Evolutionary conservation across 129 eudicot species (phyloP), one percentile per base, ranked within the genome.

Genomic region (Calendula officinalis): DNA sequence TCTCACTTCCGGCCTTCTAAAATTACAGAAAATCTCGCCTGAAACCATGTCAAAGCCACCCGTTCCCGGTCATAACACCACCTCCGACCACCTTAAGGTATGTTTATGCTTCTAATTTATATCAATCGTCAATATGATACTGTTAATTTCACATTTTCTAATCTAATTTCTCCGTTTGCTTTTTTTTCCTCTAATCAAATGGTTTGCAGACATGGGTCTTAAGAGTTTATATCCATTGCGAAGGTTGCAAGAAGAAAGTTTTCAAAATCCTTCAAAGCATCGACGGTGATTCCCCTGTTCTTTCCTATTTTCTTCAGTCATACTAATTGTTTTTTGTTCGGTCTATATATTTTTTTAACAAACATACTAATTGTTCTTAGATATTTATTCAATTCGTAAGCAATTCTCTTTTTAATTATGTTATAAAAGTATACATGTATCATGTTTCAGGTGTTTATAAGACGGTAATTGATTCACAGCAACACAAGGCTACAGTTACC

Each of bases 231-330:
- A 89, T 89, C 58, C 90, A 89, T 42, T 91, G 96, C 49, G 95
- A 73, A 77, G 97, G 97, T 35, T 91, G 95, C 78, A 80, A 78
- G 83, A 91, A 84, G 81, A 91, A 84, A 82, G 97, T 91, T 4
- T 87, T 68, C 81, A 91, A 87, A 80, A 81, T 87, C 53, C 95
- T 91, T 15, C 94, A 82, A 43, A 78, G 72, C 70, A 80, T 87
- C 43, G 95, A 84, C 57, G 98, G 96, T 91, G 34, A 47, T 36
- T 60, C 34, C 10, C 42, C 9, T n/a, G 13, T 36, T 39, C 16
- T 55, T 37, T 36, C 43, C 48, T n/a, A n/a, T n/a, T 39, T 16
- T 37, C 37, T 51, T 53, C 2, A 13, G 13, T 27, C 36, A 38
- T n/a, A 34, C n/a, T 17, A 42, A 7, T 38, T 58, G 35, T 63